A percentile compares a stretch with the other conserved stretches of the same genome.
phyloP scores from a whole-genome alignment of 305 asterid species.

The Fraxinus latifolia region DNA sequence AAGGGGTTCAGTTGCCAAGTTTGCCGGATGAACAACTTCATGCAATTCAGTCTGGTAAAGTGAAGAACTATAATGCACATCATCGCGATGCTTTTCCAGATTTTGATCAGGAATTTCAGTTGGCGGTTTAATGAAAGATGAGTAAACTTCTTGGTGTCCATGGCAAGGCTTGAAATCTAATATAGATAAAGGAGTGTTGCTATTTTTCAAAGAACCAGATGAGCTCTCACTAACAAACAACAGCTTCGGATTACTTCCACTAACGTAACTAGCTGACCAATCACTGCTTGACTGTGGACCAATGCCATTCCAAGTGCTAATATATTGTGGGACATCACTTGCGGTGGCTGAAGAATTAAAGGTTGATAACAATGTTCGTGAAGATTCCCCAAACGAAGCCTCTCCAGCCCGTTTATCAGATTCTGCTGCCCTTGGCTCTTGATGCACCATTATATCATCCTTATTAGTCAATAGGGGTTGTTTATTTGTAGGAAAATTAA shows the following conservation, averaged over 20 bases:
- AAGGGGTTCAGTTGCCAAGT: slow-evolving; percentile 21
- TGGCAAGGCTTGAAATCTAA: slow-evolving; percentile 21
- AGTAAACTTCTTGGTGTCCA: slow-evolving; percentile 20
- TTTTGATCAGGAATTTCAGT: slow-evolving; percentile 8
- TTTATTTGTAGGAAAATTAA: slow-evolving; percentile 13
- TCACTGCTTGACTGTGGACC: slow-evolving; percentile 24
- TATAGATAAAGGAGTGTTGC: slow-evolving; percentile 10
- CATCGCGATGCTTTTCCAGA: slow-evolving; percentile 6
- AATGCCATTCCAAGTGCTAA: slow-evolving; percentile 27
- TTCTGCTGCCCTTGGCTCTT: neutral
- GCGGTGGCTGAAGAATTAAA: slow-evolving; percentile 1
- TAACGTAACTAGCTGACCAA: slow-evolving; percentile 22
- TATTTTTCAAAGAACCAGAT: slow-evolving; percentile 18
- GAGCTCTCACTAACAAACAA: slow-evolving; percentile 25
- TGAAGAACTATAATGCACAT: slow-evolving; percentile 23
- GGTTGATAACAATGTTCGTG: neutral
- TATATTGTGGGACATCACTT: slow-evolving; percentile 23
- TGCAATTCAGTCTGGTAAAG: slow-evolving; percentile 42
- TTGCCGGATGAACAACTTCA: slow-evolving; percentile 40
- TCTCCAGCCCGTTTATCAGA: slow-evolving; percentile 1
- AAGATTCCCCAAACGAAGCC: neutral
- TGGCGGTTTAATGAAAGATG: slow-evolving; percentile 9
- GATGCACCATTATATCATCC: slow-evolving; percentile 19
- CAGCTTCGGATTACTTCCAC: slow-evolving; percentile 24
- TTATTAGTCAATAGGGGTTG: slow-evolving; percentile 15